These are phyloP conservation scores for Arctostaphylos glauca DNA, from an alignment of 148 eudicot genomes.

Conservation along the genomic window DNA sequence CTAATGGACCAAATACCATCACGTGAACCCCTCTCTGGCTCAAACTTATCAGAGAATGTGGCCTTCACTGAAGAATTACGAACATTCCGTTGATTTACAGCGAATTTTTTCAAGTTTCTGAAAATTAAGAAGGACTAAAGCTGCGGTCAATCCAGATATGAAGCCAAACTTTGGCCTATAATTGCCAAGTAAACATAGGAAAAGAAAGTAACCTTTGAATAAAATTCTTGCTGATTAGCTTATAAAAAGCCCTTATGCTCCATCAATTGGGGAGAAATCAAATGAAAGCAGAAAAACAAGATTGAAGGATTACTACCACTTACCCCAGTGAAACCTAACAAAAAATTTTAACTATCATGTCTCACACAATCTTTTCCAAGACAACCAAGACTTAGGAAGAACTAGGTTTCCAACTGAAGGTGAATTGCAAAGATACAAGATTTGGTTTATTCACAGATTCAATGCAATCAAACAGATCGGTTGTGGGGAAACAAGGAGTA, in stretches of 20 bases:
- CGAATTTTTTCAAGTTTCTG: conserved; percentile 24
- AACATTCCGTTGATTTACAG: conserved; percentile 16
- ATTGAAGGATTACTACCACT: neutral
- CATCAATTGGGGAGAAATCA: neutral
- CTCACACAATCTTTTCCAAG: neutral
- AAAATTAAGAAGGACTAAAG: neutral
- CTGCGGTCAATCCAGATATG: neutral
- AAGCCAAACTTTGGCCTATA: neutral
- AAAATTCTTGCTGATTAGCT: neutral
- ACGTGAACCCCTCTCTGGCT: conserved; percentile 28
- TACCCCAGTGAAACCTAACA: neutral
- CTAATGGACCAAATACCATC: conserved; percentile 76
- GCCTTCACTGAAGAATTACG: conserved; percentile 43
- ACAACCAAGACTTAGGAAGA: neutral
- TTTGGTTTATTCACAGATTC: neutral
- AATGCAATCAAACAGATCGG: neutral
- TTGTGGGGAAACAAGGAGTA: neutral
- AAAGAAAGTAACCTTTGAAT: neutral
- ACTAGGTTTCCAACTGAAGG: neutral
- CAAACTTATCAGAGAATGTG: conserved; percentile 35
- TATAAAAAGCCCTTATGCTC: neutral
- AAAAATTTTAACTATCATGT: neutral
- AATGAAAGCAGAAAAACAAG: neutral
- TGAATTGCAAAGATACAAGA: neutral
- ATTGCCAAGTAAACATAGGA: neutral